A percentile compares a stretch with the other conserved stretches of the same genome.
Conservation (phyloP, 306 rosid genomes). For the Hippophae rhamnoides region DNA sequence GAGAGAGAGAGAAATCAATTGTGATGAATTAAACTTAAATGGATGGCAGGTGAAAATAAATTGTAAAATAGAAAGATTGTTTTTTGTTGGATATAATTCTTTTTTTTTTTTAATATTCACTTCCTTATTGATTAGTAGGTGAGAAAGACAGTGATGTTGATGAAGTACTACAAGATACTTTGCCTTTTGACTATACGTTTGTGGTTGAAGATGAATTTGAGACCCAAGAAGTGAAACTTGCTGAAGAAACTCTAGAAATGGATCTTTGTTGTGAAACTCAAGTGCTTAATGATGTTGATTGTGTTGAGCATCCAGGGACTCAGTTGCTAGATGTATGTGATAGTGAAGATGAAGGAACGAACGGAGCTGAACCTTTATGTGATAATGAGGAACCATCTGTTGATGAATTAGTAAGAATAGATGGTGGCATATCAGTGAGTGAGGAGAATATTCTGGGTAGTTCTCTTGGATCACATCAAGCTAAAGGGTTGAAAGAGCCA, state of each 20-base stretch:
- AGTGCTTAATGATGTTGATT: conserved; percentile 32
- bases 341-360: conserved; percentile 29
- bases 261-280: conserved; percentile 6
- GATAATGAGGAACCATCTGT: conserved; percentile 18
- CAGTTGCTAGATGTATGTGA: conserved; percentile 32
- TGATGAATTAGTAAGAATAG: conserved; percentile 22
- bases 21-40: not conserved
- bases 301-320: conserved; percentile 21
- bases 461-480: conserved; percentile 3
- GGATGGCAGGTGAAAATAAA: no score
- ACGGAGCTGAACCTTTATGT: conserved; percentile 44
- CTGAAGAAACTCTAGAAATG: conserved; percentile 30
- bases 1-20: not conserved
- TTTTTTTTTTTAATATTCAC: not conserved
- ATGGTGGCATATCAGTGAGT: conserved; percentile 10
- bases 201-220: conserved; percentile 26
- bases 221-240: conserved; percentile 36
- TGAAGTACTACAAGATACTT: conserved; percentile 27
- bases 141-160: conserved; percentile 15
- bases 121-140: conserved; percentile 18
- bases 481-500: conserved; percentile 18
- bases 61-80: not conserved
- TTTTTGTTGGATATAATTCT: not conserved
- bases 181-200: conserved; percentile 24
- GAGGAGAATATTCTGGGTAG: conserved; percentile 9